Conservation (phyloP, 768 basidiomycete species). For the Imleria badia region DNA sequence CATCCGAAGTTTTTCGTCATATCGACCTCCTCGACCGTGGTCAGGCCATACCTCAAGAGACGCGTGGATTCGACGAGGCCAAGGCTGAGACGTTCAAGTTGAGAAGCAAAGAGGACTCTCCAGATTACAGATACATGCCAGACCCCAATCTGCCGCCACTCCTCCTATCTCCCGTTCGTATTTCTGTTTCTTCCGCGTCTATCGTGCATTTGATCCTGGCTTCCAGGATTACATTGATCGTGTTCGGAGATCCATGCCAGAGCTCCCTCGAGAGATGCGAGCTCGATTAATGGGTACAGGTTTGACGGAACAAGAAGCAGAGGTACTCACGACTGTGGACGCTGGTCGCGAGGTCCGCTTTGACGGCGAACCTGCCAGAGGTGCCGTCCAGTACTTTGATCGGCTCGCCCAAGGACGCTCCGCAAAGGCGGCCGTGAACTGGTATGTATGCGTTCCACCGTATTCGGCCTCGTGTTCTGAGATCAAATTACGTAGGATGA, state of each 20-base stretch:
- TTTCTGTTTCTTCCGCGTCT: background rate
- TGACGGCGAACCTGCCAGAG: slow-evolving; percentile 52
- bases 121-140: slow-evolving; percentile 98
- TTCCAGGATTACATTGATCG: slow-evolving; percentile 59
- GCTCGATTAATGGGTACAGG: slow-evolving; percentile 54
- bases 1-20: slow-evolving; percentile 78
- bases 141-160: slow-evolving; percentile 89
- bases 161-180: slow-evolving; percentile 48
- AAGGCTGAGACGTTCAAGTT: slow-evolving; percentile 78
- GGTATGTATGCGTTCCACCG: slow-evolving; percentile 52
- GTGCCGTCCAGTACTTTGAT: slow-evolving; percentile 82
- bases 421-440: slow-evolving; percentile 78
- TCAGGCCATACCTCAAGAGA: slow-evolving; percentile 70
- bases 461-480: background rate
- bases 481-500: slow-evolving; percentile 65
- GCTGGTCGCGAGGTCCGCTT: slow-evolving; percentile 58
- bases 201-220: background rate
- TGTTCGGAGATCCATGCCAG: slow-evolving; percentile 60
- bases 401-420: slow-evolving; percentile 52
- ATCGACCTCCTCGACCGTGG: slow-evolving; percentile 50
- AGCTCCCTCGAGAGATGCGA: slow-evolving; percentile 68
- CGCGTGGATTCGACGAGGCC: slow-evolving; percentile 85
- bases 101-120: slow-evolving; percentile 89
- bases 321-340: slow-evolving; percentile 76
- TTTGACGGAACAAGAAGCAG: slow-evolving; percentile 63